Percentiles rank a stretch among this genome's conserved stretches.
These are phyloP conservation scores for Echria macrotheca DNA, from an alignment of 495 filamentous ascomycete species.

Conservation along the genomic window DNA sequence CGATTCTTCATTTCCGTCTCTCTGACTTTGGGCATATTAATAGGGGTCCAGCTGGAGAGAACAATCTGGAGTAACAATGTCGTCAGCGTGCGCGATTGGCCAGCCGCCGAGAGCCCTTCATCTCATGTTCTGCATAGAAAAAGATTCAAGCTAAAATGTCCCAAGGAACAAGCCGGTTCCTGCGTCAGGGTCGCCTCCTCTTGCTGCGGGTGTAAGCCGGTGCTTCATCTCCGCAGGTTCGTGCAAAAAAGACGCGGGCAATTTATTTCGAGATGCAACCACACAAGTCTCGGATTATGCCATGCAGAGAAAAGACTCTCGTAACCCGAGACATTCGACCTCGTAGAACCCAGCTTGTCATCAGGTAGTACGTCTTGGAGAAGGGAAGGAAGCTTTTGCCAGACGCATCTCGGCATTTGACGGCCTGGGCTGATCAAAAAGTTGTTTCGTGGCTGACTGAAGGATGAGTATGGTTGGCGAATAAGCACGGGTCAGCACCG, in stretches of 20 bases:
- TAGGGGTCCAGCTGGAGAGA: background rate
- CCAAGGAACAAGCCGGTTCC: background rate
- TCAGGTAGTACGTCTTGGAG: background rate
- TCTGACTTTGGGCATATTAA: too few relatives aligned
- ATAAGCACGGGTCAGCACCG: too few relatives aligned
- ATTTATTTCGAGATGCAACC: slow-evolving; percentile 4
- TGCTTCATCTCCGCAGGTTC: slow-evolving; percentile 2
- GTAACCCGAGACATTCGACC: too few relatives aligned
- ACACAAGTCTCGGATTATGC: background rate
- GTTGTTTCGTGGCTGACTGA: slow-evolving; percentile 1
- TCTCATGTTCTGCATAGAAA: too few relatives aligned
- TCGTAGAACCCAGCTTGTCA: background rate
- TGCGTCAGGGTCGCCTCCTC: background rate
- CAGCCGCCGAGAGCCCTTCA: background rate
- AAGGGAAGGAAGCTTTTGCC: too few relatives aligned
- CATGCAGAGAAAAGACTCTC: background rate
- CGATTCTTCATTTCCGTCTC: background rate
- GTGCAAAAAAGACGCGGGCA: background rate
- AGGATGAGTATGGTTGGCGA: too few relatives aligned
- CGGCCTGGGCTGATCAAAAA: background rate
- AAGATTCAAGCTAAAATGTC: background rate
- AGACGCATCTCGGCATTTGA: background rate
- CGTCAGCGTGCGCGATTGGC: background rate
- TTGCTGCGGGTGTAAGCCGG: background rate
- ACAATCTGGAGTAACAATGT: background rate